A percentile compares a stretch with the other conserved stretches of the same genome.
phyloP scores from a whole-genome alignment of 2,329 filamentous ascomycete species.

The Colletotrichum eremochloae region DNA sequence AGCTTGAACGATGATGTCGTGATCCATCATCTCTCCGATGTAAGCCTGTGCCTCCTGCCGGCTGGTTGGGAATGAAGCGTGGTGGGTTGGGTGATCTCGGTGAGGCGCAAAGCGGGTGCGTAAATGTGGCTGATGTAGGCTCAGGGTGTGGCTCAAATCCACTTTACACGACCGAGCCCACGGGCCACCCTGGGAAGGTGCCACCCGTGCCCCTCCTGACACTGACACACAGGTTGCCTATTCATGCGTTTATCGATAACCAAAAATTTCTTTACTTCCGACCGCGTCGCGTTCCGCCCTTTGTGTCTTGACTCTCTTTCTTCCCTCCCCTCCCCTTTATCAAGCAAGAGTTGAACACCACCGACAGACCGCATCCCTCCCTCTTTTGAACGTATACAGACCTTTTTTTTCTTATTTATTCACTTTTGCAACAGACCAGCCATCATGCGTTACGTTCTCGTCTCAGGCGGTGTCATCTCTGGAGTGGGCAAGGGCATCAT shows the following conservation, averaged over 20 bases:
- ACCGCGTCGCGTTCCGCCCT: conserved; percentile 40
- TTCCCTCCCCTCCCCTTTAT: conserved; percentile 41
- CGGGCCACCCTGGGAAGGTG: neutral
- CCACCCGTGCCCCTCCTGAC: neutral
- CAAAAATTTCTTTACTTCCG: conserved; percentile 43
- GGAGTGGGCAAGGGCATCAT: conserved; percentile 76
- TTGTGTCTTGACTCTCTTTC: conserved; percentile 35
- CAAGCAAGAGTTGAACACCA: conserved; percentile 35
- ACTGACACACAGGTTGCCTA: neutral
- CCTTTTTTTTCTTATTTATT: conserved; percentile 5
- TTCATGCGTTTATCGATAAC: conserved; percentile 41
- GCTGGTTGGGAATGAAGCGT: too few species aligned
- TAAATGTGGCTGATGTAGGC: neutral
- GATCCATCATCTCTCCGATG: neutral
- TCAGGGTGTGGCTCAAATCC: conserved; percentile 19
- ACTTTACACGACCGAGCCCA: conserved; percentile 24
- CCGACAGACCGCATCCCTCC: conserved; percentile 5
- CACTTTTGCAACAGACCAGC: neutral
- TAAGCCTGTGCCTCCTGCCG: neutral
- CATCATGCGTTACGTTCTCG: conserved; percentile 49
- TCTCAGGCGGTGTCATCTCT: conserved; percentile 64
- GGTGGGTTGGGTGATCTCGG: neutral
- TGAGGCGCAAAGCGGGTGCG: neutral
- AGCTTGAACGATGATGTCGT: neutral
- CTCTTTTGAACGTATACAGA: conserved; percentile 23